A percentile compares a stretch with the other conserved stretches of the same genome.
These are phyloP conservation scores for Eutrema heterophyllum DNA, from an alignment of 345 rosid species.

Conservation along the genomic window DNA sequence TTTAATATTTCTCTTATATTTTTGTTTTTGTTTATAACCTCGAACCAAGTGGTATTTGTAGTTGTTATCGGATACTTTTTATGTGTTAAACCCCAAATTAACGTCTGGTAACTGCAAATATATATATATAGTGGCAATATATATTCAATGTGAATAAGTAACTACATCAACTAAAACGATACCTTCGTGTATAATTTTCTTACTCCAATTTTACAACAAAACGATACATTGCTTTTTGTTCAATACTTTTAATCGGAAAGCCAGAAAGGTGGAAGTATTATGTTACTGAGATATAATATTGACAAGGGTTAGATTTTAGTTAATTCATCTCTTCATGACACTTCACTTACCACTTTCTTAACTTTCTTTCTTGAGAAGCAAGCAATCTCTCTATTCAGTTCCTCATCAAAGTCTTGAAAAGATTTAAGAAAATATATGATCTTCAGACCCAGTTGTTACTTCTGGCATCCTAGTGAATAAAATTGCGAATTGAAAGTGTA, in stretches of 20 bases:
- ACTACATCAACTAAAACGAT: no score
- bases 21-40: not conserved
- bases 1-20: not conserved
- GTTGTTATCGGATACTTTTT: not conserved
- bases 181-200: no score
- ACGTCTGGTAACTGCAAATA: no score
- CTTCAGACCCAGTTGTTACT: slow-evolving; percentile 8
- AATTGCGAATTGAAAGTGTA: not conserved
- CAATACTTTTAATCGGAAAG: slow-evolving; percentile 14
- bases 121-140: no score
- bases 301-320: not conserved
- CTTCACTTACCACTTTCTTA: slow-evolving; percentile 28
- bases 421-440: not conserved
- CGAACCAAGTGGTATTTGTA: not conserved
- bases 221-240: not conserved
- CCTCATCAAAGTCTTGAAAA: not conserved
- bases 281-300: slow-evolving; percentile 12
- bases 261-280: slow-evolving; percentile 22
- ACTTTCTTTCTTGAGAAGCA: slow-evolving; percentile 18
- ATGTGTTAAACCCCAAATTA: no score
- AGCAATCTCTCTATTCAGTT: slow-evolving; percentile 13
- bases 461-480: slow-evolving; percentile 12
- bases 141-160: no score
- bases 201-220: no score
- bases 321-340: not conserved